Conservation (phyloP, 768 basidiomycete species). For the Rubroboletus pulcherrimus region DNA sequence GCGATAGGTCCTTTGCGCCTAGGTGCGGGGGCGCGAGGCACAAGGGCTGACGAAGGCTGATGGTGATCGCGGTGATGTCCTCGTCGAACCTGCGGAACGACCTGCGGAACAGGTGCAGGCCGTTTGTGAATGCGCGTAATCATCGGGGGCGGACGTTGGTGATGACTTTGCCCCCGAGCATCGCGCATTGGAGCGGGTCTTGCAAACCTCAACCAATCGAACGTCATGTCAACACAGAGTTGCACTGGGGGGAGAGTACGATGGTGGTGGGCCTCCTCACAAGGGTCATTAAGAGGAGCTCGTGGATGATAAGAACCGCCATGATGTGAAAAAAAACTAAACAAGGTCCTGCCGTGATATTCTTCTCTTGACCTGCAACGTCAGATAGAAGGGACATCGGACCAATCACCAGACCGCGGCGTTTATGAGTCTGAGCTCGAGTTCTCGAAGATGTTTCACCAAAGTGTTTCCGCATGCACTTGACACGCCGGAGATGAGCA, state of each 20-base stretch:
- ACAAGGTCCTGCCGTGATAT: slow-evolving; percentile 23
- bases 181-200: slow-evolving; percentile 14
- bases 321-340: slow-evolving; percentile 23
- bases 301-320: slow-evolving; percentile 26
- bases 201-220: slow-evolving; percentile 27
- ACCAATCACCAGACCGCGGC: slow-evolving; percentile 27
- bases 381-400: slow-evolving; percentile 25
- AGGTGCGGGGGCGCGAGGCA: slow-evolving; percentile 9
- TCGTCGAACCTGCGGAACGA: slow-evolving; percentile 18
- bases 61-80: slow-evolving; percentile 15
- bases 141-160: slow-evolving; percentile 14
- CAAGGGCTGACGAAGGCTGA: slow-evolving; percentile 2
- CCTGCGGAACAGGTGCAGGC: slow-evolving; percentile 14
- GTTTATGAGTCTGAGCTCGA: slow-evolving; percentile 22
- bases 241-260: slow-evolving; percentile 11
- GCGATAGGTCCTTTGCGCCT: slow-evolving; percentile 17
- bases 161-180: slow-evolving; percentile 11
- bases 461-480: slow-evolving; percentile 17
- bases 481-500: slow-evolving; percentile 28
- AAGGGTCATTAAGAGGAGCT: slow-evolving; percentile 28
- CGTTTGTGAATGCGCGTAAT: slow-evolving; percentile 20
- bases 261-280: slow-evolving; percentile 10
- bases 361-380: slow-evolving; percentile 26
- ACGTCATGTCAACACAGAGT: slow-evolving; percentile 20
- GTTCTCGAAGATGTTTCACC: slow-evolving; percentile 32